Evolutionary conservation across 805 yeast genomes (phyloP).

Genomic region (Kodamaea laetipori): DNA sequence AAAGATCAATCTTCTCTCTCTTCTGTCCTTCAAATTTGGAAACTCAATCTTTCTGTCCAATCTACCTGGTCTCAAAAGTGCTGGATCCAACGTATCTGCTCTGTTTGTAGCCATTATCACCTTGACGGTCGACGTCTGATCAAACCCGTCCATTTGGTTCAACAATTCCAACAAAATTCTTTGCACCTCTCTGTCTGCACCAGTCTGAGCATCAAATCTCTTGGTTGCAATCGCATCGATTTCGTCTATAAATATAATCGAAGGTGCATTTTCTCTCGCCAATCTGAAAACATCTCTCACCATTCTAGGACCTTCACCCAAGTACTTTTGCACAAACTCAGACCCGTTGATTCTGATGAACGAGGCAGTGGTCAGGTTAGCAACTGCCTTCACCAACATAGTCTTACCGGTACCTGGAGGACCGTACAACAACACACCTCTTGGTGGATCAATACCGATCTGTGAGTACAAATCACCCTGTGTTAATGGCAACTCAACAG

Average conservation of each 20-base stretch:
- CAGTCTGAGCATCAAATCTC: slow-evolving; percentile 99
- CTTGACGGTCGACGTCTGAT: slow-evolving; percentile 91
- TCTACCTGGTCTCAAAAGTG: slow-evolving; percentile 94
- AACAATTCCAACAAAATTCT: slow-evolving; percentile 92
- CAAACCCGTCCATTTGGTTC: slow-evolving; percentile 99
- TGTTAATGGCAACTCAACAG: slow-evolving; percentile 93
- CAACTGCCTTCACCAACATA: slow-evolving; percentile 98
- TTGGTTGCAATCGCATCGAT: slow-evolving; percentile 99
- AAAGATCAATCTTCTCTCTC: slow-evolving; percentile 96
- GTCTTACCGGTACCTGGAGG: slow-evolving; percentile 99
- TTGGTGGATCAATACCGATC: slow-evolving; percentile 98
- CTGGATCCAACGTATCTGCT: slow-evolving; percentile 98
- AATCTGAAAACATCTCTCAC: slow-evolving; percentile 96
- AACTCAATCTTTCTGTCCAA: slow-evolving; percentile 97
- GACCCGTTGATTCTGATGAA: slow-evolving; percentile 97
- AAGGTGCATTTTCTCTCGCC: slow-evolving; percentile 96
- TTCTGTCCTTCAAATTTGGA: slow-evolving; percentile 93
- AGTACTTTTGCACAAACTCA: slow-evolving; percentile 95
- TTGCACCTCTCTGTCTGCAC: slow-evolving; percentile 99
- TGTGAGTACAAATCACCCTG: slow-evolving; percentile 95
- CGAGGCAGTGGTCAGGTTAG: slow-evolving; percentile 92
- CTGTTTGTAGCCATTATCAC: slow-evolving; percentile 99
- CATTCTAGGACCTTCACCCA: slow-evolving; percentile 99
- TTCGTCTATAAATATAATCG: slow-evolving; percentile 96
- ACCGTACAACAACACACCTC: slow-evolving; percentile 97